Base-by-base conservation (phyloP, 805 yeast species). In the Saccharomyces mikatae region DNA sequence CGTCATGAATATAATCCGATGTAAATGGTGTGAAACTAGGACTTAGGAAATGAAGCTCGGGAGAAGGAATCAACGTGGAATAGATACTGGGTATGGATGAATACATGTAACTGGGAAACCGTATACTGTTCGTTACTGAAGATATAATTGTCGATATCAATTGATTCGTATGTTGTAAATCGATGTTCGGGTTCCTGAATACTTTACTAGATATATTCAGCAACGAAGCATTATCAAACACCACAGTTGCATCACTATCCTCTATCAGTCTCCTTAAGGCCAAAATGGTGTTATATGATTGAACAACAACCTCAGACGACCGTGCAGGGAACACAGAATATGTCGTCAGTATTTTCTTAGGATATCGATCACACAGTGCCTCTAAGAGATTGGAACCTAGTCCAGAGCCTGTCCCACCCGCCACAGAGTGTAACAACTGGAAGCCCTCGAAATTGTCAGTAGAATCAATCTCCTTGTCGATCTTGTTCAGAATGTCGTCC, bases 361-460 rank as follows among this genome's bases (percentile, higher is more conserved):
- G 82, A 67, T 83, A 92, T 53, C 89, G 74, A 67, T 94, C 99
- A 54, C 82, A 81, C 54, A 95, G 69, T 14, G 82, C 74, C 67
- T 94, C 97, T 41, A 94, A 71, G 47, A 94, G 61, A 54, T 80
- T 80, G 0, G 96, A 87, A 0, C 99, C 99, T 41, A 90, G 81
- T 2, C 99, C 99, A 0, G 97, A 87, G 0, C 99, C 99, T 0
- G 99, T 94, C 44, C 99, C 99, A 41, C 99, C 99, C 0, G 97
- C 98, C 4, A 94, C 96, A 3, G 97, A 87, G 71, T 94, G 99
- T 51, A 91, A 70, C 59, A 94, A 72, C 74, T 90, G 96, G 69
- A 94, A 94, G 4, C 95, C 96, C 59, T 91, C 94, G 52, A 90
- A 73, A 54, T 86, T 86, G 58, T 95, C 98, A 60, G 96, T 85